Evolutionary conservation across 202 grass and related monocot genomes (phyloP).

Genomic region (Carex arenaria): DNA sequence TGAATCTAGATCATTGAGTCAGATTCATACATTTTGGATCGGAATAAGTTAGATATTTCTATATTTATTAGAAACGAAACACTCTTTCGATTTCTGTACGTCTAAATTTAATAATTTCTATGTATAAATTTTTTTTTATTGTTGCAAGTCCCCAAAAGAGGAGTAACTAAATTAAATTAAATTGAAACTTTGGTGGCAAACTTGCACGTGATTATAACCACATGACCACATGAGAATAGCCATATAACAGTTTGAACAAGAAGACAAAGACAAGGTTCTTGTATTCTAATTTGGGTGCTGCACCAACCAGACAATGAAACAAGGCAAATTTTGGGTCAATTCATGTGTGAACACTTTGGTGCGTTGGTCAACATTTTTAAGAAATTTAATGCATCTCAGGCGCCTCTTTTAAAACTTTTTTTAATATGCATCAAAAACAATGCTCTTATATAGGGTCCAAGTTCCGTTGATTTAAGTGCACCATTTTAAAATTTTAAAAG

Average conservation of each 20-base stretch:
- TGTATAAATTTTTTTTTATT: no score
- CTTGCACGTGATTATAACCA: background rate
- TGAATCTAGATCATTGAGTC: no score
- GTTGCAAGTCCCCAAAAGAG: no score
- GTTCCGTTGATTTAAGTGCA: no score
- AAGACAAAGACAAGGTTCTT: background rate
- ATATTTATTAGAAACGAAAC: no score
- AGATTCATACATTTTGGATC: no score
- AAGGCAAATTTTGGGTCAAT: background rate
- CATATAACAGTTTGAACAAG: background rate
- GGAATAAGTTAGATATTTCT: no score
- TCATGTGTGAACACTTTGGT: constrained; percentile 50
- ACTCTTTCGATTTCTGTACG: no score
- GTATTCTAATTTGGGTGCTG: constrained; percentile 12
- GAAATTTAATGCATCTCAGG: constrained; percentile 11
- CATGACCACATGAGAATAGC: background rate
- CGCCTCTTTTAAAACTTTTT: background rate
- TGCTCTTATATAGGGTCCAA: background rate
- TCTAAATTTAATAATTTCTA: no score
- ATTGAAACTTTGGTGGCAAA: background rate
- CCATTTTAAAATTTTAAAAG: no score
- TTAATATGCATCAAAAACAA: background rate
- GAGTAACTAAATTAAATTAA: background rate
- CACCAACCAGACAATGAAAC: background rate
- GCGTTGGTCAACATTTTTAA: constrained; percentile 37